Base-by-base conservation (phyloP, 2,329 filamentous ascomycete species). In the Phialophora macrospora region DNA sequence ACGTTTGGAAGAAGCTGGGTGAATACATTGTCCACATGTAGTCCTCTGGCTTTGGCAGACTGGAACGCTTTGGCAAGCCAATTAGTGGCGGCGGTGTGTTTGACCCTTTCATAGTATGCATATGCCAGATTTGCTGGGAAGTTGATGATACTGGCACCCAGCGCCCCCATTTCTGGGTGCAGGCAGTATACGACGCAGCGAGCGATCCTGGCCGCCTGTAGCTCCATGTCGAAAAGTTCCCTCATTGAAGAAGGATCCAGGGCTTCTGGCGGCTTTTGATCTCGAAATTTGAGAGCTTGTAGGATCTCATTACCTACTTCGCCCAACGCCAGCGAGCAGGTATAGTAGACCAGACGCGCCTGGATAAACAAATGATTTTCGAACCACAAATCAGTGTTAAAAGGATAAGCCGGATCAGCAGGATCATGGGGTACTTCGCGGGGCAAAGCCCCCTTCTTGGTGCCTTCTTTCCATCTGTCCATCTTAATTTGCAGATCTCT, bases 101-200 rank as follows among this genome's bases (percentile, higher is more conserved):
- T 56, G 12, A 63, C 60, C 26, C 56, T 60, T 34, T 63, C 56
- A 62, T 66, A 70, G 44, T 65, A 68, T 26, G 59, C 49, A 51
- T 63, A 63, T 5, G 69, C 69, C 3, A 68, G 60, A 34, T 64
- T 67, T 26, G 66, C 62, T 9, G 69, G 69, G 34, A 71, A 71
- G 17, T 67, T 68, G 59, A 70, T 64, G 24, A 70, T 66, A 30
- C 63, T 70, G n/a, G 68, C 64, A 12, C 69, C 69, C 52, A 63
- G 64, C 26, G 65, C 68, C 12, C 69, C 68, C 69, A 71, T 71
- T 7, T 70, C 69, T 11, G 68, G 66, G 41, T 68, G 68, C n/a
- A 70, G 38, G 55, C 65, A 67, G 56, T 71, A 71, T 3, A 64
- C 24, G 12, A 71, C 62, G 28, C 63, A 61, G n/a, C 66, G 69